Percentiles rank a stretch among this genome's conserved stretches.
Conservation (phyloP, 768 basidiomycete genomes). For the Trametes maxima region DNA sequence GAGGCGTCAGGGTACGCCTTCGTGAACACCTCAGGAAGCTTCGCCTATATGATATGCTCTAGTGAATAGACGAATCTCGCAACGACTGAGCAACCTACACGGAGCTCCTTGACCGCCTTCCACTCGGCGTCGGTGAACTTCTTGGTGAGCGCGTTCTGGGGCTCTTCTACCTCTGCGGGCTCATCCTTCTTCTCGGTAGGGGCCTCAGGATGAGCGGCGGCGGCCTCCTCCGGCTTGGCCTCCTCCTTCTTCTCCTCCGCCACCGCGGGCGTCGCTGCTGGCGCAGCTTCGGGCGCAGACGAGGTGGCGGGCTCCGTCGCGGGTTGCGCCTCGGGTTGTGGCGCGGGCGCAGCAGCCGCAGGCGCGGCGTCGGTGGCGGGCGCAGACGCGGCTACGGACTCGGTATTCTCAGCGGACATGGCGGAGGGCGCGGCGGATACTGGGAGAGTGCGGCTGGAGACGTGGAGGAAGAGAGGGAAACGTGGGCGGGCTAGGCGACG, state of each 20-base stretch:
- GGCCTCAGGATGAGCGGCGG: background rate
- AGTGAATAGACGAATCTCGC: background rate
- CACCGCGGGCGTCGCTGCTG: constrained; percentile 12
- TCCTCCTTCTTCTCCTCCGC: background rate
- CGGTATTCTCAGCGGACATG: constrained; percentile 11
- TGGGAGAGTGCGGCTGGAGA: background rate
- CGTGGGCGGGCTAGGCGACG: background rate
- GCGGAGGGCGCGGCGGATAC: background rate
- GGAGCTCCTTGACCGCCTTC: constrained; percentile 66
- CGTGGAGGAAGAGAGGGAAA: background rate
- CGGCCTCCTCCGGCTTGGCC: background rate
- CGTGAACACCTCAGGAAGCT: constrained; percentile 55
- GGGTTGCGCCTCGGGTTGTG: constrained; percentile 12
- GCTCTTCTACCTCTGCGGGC: constrained; percentile 44
- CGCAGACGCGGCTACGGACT: constrained; percentile 7
- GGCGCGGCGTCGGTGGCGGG: constrained; percentile 7
- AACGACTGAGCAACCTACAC: constrained; percentile 44
- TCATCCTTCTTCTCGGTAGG: background rate
- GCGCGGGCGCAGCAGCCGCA: background rate
- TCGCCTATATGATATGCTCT: constrained; percentile 17
- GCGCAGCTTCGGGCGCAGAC: constrained; percentile 11
- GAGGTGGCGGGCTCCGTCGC: constrained; percentile 16
- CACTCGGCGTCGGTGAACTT: constrained; percentile 75
- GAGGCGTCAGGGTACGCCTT: constrained; percentile 63
- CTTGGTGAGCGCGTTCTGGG: constrained; percentile 68